phyloP scores from a whole-genome alignment of 331 rosid genomes.

The Malus hybrid region DNA sequence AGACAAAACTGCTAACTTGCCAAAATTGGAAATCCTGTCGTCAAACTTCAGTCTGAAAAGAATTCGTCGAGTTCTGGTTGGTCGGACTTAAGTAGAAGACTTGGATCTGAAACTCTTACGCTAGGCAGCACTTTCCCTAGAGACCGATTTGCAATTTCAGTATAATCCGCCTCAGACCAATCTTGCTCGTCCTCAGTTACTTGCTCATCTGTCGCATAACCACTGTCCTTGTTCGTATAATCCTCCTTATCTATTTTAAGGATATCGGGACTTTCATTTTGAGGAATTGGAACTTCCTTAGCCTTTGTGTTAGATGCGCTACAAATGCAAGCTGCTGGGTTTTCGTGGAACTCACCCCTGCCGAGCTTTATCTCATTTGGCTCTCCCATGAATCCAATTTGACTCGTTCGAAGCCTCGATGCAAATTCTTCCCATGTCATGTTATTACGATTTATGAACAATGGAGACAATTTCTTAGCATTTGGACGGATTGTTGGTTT shows the following conservation, averaged over 20 bases:
- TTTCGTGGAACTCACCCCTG: slow-evolving; percentile 77
- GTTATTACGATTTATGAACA: slow-evolving; percentile 42
- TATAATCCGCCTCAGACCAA: slow-evolving; percentile 40
- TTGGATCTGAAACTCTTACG: slow-evolving; percentile 17
- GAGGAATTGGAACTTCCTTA: not conserved
- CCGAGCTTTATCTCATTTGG: slow-evolving; percentile 70
- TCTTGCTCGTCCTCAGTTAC: slow-evolving; percentile 42
- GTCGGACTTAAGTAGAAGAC: slow-evolving; percentile 22
- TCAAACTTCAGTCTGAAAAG: slow-evolving; percentile 45
- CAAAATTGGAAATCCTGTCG: not conserved
- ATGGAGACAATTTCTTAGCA: slow-evolving; percentile 50
- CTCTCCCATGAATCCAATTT: slow-evolving; percentile 83
- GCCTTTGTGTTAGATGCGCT: slow-evolving; percentile 21
- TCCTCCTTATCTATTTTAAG: slow-evolving; percentile 5
- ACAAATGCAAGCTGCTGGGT: slow-evolving; percentile 83
- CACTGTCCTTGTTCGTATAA: slow-evolving; percentile 12
- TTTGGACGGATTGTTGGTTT: slow-evolving; percentile 89
- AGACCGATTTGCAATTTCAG: slow-evolving; percentile 18
- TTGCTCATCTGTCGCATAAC: slow-evolving; percentile 26
- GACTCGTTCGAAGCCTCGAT: slow-evolving; percentile 48
- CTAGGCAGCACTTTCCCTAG: slow-evolving; percentile 18
- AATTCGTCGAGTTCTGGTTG: slow-evolving; percentile 57
- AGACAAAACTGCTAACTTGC: not conserved
- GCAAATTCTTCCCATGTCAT: slow-evolving; percentile 78
- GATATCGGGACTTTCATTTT: no score